Base-by-base conservation (phyloP, 2,329 filamentous ascomycete genomes). In the Ophiostoma perfectum region DNA sequence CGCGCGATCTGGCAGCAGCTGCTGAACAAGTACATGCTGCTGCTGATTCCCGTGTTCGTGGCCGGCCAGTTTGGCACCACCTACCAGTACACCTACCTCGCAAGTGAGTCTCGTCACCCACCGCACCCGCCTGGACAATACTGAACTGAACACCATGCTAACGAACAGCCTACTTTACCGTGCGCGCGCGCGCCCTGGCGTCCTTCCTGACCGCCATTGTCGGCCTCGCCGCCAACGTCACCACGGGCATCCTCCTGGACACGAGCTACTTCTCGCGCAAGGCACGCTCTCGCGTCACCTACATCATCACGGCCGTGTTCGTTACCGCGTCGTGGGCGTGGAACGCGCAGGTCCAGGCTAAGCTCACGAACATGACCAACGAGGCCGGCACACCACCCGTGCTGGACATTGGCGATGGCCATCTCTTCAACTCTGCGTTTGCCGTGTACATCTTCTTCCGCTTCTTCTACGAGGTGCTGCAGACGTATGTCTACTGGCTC, bases 11-110 rank as follows among this genome's bases (percentile, higher is more conserved):
- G 49, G 49, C 9, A 55, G 49, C 49, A 55, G 49, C 49, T 55
- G 8, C 49, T 27, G n/a, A 55, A 55, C 49, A 55, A 55, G 49
- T 55, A 55, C 18, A 55, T 55, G 49, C 5, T 55, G 49, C 49
- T 55, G 18, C 49, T 55, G 49, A 55, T 55, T n/a, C 49, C 49
- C 18, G 49, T 55, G 49, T 55, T 55, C 49, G 8, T 55, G 18
- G 49, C 49, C n/a, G 49, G 49, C 49, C 49, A 55, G 49, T 55
- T 55, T 55, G 49, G 49, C 18, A 55, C 49, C 49, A 55, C 49
- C 49, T 55, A 55, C 49, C 49, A 55, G 8, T 55, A 55, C 49
- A 55, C 49, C 49, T 55, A 55, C n/a, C n/a, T 55, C 2, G 49
- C 49, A 9, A 55, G 49, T 55, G 27, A 18, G 49, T 52, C 2